Evolutionary conservation across 1,139 yeast genomes (phyloP).

Genomic region (Pichia sp.): DNA sequence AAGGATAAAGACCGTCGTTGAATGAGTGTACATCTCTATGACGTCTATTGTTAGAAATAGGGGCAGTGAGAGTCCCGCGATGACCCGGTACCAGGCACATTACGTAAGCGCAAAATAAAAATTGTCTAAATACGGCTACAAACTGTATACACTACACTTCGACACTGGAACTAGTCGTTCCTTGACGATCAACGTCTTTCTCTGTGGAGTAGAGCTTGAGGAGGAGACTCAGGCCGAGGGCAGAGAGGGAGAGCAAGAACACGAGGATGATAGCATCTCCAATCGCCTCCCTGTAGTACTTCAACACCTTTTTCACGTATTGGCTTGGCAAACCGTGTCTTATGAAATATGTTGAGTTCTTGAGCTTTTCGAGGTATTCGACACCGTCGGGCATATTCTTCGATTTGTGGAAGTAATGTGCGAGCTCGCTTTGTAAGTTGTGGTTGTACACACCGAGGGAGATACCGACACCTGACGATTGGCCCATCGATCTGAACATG

Average conservation of each 20-base stretch:
- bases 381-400: slow-evolving; percentile 30
- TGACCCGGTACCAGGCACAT: no score
- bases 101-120: no score
- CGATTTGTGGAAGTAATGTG: slow-evolving; percentile 28
- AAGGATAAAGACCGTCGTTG: no score
- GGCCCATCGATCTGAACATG: slow-evolving; percentile 46
- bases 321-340: slow-evolving; percentile 33
- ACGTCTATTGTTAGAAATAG: no score
- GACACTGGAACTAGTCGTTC: neutral
- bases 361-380: slow-evolving; percentile 24
- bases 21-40: no score
- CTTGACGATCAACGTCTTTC: neutral
- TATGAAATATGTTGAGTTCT: slow-evolving; percentile 35
- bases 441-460: slow-evolving; percentile 39
- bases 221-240: slow-evolving; percentile 23
- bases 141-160: neutral
- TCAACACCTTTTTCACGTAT: slow-evolving; percentile 27
- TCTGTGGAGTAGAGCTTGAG: slow-evolving; percentile 22
- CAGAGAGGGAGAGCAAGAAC: slow-evolving; percentile 20
- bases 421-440: slow-evolving; percentile 30
- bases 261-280: slow-evolving; percentile 26
- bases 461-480: slow-evolving; percentile 46
- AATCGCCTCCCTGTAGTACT: slow-evolving; percentile 27
- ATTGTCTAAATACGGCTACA: no score
- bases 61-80: no score